phyloP scores from a whole-genome alignment of 163 green algal species.

The Chlamydomonas reinhardtii region DNA sequence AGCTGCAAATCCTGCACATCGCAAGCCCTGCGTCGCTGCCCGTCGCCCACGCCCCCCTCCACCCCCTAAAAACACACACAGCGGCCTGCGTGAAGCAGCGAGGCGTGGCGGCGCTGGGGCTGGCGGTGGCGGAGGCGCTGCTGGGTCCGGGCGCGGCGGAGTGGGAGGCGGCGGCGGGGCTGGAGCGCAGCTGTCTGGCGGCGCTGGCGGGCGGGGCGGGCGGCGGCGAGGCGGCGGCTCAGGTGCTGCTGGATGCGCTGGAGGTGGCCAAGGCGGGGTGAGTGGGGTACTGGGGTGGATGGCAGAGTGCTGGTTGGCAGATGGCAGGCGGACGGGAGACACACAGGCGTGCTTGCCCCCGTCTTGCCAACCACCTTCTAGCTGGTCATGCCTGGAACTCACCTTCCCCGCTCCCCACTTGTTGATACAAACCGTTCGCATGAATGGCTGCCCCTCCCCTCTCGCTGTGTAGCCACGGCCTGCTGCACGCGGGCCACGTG shows the following conservation, averaged over 20 bases:
- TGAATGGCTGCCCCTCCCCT: no score
- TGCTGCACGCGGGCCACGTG: slow-evolving; percentile 35
- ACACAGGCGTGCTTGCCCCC: no score
- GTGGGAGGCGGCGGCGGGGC: slow-evolving; percentile 57
- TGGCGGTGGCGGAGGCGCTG: slow-evolving; percentile 64
- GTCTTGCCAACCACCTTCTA: no score
- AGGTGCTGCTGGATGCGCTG: slow-evolving; percentile 56
- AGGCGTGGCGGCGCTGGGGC: slow-evolving; percentile 61
- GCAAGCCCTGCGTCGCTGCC: no score
- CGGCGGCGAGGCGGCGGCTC: slow-evolving; percentile 23
- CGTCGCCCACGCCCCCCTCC: no score
- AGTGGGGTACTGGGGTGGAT: no score
- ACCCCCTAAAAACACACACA: neutral
- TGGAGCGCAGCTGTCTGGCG: slow-evolving; percentile 64
- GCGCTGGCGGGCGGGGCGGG: slow-evolving; percentile 38
- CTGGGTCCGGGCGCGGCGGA: slow-evolving; percentile 17
- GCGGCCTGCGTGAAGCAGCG: slow-evolving; percentile 58
- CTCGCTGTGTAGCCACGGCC: neutral
- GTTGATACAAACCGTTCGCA: no score
- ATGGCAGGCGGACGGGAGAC: no score
- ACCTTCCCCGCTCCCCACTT: no score
- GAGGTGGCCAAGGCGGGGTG: slow-evolving; percentile 8
- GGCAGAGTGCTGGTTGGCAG: no score
- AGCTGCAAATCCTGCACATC: no score
- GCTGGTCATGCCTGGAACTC: no score